These are phyloP conservation scores for Lipomyces yamadae DNA, from an alignment of 805 yeast species.

Conservation along the genomic window DNA sequence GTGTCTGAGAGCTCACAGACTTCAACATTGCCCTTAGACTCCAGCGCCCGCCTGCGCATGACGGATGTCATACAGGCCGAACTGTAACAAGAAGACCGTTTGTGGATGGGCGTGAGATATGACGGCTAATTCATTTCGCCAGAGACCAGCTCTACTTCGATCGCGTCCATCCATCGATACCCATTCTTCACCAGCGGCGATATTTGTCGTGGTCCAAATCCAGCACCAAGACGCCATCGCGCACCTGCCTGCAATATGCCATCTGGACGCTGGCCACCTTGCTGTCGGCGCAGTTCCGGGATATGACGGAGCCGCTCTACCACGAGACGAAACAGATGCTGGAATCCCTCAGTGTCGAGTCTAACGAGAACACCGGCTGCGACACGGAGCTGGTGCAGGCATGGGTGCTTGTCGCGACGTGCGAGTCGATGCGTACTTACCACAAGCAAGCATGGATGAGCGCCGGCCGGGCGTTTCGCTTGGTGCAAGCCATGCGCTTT, in stretches of 20 bases:
- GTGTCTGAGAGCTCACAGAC: background rate
- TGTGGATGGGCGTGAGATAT: background rate
- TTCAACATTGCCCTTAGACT: background rate
- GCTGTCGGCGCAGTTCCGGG: background rate
- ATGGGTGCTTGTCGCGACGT: constrained; percentile 1
- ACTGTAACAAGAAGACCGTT: background rate
- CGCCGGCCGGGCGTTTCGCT: constrained; percentile 1
- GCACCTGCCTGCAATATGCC: background rate
- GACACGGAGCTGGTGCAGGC: background rate
- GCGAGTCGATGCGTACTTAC: background rate
- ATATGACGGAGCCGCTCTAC: background rate
- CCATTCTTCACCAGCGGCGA: background rate
- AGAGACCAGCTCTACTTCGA: background rate
- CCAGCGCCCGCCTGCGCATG: background rate
- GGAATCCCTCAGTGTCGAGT: background rate
- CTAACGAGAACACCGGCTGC: background rate
- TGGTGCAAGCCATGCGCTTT: background rate
- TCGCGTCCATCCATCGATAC: background rate
- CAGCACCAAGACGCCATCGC: background rate
- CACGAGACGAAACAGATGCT: background rate
- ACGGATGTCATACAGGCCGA: background rate
- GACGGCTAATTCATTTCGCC: background rate
- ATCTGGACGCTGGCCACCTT: background rate
- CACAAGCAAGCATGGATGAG: background rate
- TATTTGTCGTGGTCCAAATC: background rate